Percentiles rank a stretch among this genome's conserved stretches.
phyloP scores from a whole-genome alignment of 805 yeast genomes.

The Zygoascus bituminiphila region DNA sequence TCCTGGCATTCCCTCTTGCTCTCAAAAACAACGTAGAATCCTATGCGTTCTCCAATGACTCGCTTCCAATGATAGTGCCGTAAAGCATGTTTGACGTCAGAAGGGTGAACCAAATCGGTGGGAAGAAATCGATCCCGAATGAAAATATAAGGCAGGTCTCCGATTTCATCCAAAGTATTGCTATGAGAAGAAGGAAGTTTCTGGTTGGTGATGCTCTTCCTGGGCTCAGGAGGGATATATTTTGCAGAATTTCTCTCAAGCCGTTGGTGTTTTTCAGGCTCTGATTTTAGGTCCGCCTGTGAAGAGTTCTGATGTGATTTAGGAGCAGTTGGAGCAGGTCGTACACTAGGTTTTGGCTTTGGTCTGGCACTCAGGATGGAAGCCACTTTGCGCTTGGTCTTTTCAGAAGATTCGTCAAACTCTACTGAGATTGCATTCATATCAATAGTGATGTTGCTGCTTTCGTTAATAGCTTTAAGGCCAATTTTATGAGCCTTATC shows the following conservation, averaged over 20 bases:
- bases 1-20: slow-evolving; percentile 47
- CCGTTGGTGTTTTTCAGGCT: background rate
- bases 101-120: slow-evolving; percentile 35
- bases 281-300: background rate
- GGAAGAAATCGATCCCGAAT: slow-evolving; percentile 23
- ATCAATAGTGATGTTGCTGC: slow-evolving; percentile 42
- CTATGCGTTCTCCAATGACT: slow-evolving; percentile 51
- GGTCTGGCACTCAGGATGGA: slow-evolving; percentile 3
- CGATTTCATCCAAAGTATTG: slow-evolving; percentile 10
- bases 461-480: slow-evolving; percentile 34
- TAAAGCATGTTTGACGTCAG: slow-evolving; percentile 52
- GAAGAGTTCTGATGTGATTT: slow-evolving; percentile 5
- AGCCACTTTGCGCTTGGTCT: slow-evolving; percentile 13
- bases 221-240: slow-evolving; percentile 3
- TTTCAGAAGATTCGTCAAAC: slow-evolving; percentile 28
- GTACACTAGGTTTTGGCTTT: slow-evolving; percentile 3
- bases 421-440: slow-evolving; percentile 37
- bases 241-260: background rate
- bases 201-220: background rate
- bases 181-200: slow-evolving; percentile 1
- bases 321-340: slow-evolving; percentile 6
- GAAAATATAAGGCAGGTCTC: slow-evolving; percentile 20
- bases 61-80: slow-evolving; percentile 58
- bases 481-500: slow-evolving; percentile 43
- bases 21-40: slow-evolving; percentile 67